Evolutionary conservation across 176 grass and related monocot genomes (phyloP).

Genomic region (Puya raimondii): DNA sequence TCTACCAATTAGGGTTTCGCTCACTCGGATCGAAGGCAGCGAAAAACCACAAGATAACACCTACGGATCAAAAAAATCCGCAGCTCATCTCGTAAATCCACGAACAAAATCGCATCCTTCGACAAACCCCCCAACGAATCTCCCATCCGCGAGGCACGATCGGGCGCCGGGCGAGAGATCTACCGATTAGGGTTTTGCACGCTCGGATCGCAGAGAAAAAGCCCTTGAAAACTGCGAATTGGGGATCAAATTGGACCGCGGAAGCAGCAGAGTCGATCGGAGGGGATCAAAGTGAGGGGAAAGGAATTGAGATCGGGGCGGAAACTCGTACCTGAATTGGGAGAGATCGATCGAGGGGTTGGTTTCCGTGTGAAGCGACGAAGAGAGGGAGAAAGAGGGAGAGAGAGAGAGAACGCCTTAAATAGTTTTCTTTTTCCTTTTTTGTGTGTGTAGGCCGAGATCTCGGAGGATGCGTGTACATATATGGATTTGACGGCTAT

Average conservation of each 20-base stretch:
- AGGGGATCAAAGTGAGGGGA: neutral
- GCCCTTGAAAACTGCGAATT: neutral
- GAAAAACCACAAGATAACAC: neutral
- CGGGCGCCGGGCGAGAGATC: neutral
- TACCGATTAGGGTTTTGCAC: constrained; percentile 2
- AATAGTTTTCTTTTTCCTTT: neutral
- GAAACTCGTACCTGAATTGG: neutral
- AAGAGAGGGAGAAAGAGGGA: neutral
- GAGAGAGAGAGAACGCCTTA: neutral
- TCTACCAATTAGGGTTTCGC: constrained; percentile 6
- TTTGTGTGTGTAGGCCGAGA: neutral
- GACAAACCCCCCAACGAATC: neutral
- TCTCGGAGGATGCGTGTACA: neutral
- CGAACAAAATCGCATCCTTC: constrained; percentile 16
- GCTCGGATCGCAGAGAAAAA: neutral
- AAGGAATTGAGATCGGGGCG: neutral
- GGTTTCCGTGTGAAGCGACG: neutral
- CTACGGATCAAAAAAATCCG: neutral
- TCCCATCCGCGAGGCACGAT: neutral
- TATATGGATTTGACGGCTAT: neutral
- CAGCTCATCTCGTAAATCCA: neutral
- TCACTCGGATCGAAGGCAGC: neutral
- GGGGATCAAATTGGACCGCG: neutral
- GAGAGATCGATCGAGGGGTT: neutral
- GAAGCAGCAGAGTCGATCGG: neutral